Evolutionary conservation across 2,329 filamentous ascomycete genomes (phyloP), one percentile per base, ranked within the genome.

Genomic region (Neopestalotiopsis sp.): DNA sequence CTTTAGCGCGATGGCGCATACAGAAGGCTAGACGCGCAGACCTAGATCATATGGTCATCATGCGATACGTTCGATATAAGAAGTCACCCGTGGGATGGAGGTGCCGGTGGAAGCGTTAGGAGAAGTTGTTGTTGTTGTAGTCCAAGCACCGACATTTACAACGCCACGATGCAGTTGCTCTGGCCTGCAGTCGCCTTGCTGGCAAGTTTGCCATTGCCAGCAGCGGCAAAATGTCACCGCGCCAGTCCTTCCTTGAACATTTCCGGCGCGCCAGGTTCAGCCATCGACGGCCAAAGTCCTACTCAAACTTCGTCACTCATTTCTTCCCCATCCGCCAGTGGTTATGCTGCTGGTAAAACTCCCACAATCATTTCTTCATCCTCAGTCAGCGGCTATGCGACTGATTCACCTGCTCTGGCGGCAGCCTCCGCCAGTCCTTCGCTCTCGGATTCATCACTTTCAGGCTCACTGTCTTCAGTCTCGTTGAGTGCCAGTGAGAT

Each of bases 181-280:
- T 62, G 59, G 59, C 59, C 59, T 42, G 59, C 59, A 24, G 32
- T 62, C n/a, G 59, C 59, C 34, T 34, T 62, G 32, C 32, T 62
- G 59, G 59, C 59, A 42, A 40, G 30, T 10, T 38, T 62, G 20
- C 59, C 59, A 24, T 62, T 62, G 12, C 32, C 59, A n/a, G 34
- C 57, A 34, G 57, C 57, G 30, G n/a, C 57, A 24, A 34, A 59
- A 6, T 52, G 45, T 20, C 45, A 52, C 17, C 45, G n/a, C 17
- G 45, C 45, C 45, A 52, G n/a, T 52, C 45, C n/a, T 52, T 52
- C 45, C 14, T n/a, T 52, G 5, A 52, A n/a, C 17, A 52, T 7
- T 52, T 52, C 45, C n/a, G 45, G n/a, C n/a, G 45, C n/a, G 5
- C 45, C 45, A 24, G 45, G n/a, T 20, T 4, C 17, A 4, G 45